Conservation (phyloP, 2,329 filamentous ascomycete species). For the Colletotrichum somersetense region DNA sequence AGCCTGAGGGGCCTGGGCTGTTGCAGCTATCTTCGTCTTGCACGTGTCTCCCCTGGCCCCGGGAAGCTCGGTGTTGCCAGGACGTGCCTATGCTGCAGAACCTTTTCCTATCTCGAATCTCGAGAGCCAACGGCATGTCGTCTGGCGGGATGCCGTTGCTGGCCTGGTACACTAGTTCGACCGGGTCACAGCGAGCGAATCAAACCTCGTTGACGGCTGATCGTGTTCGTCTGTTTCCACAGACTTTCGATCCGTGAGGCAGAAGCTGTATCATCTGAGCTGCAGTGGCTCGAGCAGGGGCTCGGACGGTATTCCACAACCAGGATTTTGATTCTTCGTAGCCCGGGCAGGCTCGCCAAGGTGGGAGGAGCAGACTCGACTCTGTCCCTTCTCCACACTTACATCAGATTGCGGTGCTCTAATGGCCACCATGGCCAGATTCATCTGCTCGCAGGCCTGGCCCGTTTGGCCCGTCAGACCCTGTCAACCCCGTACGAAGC, state of each 20-base stretch:
- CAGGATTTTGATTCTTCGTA: slow-evolving; percentile 16
- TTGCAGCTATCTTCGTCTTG: slow-evolving; percentile 30
- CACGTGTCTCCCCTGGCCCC: slow-evolving; percentile 33
- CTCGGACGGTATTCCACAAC: slow-evolving; percentile 17
- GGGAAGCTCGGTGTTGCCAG: slow-evolving; percentile 18
- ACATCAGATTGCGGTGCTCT: slow-evolving; percentile 35
- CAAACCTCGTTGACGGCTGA: slow-evolving; percentile 18
- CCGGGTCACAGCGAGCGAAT: slow-evolving; percentile 21
- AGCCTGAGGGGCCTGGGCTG: slow-evolving; percentile 25
- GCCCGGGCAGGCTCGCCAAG: slow-evolving; percentile 11
- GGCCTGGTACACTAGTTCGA: slow-evolving; percentile 2
- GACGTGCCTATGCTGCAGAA: slow-evolving; percentile 19
- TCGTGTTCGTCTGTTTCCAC: slow-evolving; percentile 41
- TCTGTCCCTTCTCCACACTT: slow-evolving; percentile 25
- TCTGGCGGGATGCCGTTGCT: slow-evolving; percentile 12
- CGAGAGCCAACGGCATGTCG: slow-evolving; percentile 9
- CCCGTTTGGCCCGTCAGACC: slow-evolving; percentile 8
- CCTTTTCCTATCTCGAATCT: slow-evolving; percentile 11
- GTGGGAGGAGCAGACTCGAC: slow-evolving; percentile 19
- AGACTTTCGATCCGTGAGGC: slow-evolving; percentile 37
- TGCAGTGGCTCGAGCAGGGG: slow-evolving; percentile 30
- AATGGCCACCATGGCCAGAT: slow-evolving; percentile 23
- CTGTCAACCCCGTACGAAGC: slow-evolving; percentile 21
- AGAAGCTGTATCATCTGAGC: slow-evolving; percentile 38
- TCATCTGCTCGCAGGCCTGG: slow-evolving; percentile 1